Base-by-base conservation (phyloP, 2,329 filamentous ascomycete species). In the Exophiala sp. region DNA sequence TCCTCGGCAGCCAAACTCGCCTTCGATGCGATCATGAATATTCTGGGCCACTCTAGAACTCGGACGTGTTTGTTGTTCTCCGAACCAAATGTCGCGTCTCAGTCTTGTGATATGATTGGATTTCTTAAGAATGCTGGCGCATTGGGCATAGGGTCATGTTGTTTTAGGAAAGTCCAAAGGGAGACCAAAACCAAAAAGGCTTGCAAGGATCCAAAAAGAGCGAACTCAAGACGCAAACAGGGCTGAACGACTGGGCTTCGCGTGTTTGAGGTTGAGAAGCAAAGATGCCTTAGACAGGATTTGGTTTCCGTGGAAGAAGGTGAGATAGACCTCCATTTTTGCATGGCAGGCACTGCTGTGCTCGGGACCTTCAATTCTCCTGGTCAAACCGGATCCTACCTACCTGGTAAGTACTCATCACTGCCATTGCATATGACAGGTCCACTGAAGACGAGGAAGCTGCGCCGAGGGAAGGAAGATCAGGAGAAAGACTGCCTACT, bases 191-290 rank as follows among this genome's bases (percentile, higher is more conserved):
- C 16, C 51, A 50, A 60, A 57, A 60, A 24, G 45, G 38, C 39
- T 39, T 20, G 39, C 40, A 48, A 48, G 47, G 33, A 60, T 57
- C 57, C 54, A 60, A 60, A 60, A 60, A 59, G 57, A 60, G 57
- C 57, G 54, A 60, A 48, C 47, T 52, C 20, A 21, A 55, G 47
- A 46, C 44, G 49, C 49, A 49, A 38, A 36, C 24, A 29, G 7
- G 24, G 24, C 24, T 29, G 11, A 18, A 32, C 12, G 45, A 29
- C 42, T 45, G 36, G 44, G 20, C 41, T 20, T 14, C 11, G 33
- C 41, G 16, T 39, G 21, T 43, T 32, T 29, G 41, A 24, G 20
- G n/a, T 46, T 21, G 49, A 34, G 33, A 18, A 38, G 41, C 32
- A 38, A 9, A 40, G 14, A 43, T 11, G 11, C 21, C 40, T 35